A percentile compares a stretch with the other conserved stretches of the same genome.
These are phyloP conservation scores for Ormosia semicastrata DNA, from an alignment of 306 rosid species.

Conservation along the genomic window DNA sequence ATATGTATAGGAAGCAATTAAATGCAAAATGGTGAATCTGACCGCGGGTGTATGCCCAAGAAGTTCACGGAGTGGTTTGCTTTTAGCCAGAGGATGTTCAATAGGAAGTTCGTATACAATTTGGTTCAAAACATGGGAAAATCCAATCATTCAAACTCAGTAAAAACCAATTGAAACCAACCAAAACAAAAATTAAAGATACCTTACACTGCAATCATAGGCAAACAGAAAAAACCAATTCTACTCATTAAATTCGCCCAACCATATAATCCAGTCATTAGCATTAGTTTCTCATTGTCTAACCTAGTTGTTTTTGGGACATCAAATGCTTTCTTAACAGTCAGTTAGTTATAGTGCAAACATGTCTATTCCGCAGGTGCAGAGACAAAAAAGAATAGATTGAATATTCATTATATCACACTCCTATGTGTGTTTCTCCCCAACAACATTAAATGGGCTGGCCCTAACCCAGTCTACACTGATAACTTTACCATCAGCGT, in stretches of 20 bases:
- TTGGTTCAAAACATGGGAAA: constrained; percentile 81
- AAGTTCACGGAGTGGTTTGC: constrained; percentile 94
- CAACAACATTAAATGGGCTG: no score
- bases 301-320: not conserved
- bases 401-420: not conserved
- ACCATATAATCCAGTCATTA: not conserved
- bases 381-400: not conserved
- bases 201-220: not conserved
- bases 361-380: not conserved
- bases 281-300: constrained; percentile 10
- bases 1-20: constrained; percentile 3
- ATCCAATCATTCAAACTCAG: constrained; percentile 15
- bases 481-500: no score
- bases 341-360: not conserved
- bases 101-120: constrained; percentile 95
- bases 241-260: constrained; percentile 17
- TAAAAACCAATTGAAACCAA: constrained; percentile 6
- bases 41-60: constrained; percentile 98
- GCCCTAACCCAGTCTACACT: no score
- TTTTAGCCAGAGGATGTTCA: constrained; percentile 96
- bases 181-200: constrained; percentile 11
- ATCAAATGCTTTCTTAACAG: not conserved
- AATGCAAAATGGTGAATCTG: constrained; percentile 56
- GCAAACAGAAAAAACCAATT: constrained; percentile 25
- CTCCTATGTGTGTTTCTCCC: no score